These are phyloP conservation scores for Magnaporthales sp. DNA, from an alignment of 2,329 filamentous ascomycete genomes.

Conservation along the genomic window DNA sequence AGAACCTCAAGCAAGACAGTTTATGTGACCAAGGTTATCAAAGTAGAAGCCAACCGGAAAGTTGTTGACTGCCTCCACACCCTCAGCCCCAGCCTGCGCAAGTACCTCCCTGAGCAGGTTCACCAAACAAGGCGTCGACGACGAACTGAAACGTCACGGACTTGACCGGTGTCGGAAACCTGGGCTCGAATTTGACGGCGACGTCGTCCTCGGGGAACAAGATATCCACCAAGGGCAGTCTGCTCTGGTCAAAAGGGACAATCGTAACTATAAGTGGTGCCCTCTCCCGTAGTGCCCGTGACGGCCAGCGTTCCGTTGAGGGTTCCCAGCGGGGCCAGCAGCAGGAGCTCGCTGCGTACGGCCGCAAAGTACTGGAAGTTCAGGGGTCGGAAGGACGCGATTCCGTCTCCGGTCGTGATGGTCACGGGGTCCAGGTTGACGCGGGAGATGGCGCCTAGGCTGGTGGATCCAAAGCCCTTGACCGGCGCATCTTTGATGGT, in stretches of 20 bases:
- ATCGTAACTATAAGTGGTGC: background rate
- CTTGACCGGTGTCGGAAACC: background rate
- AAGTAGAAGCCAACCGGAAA: background rate
- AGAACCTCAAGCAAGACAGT: background rate
- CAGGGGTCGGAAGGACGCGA: background rate
- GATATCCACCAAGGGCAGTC: background rate
- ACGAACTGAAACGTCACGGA: background rate
- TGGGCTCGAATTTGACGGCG: background rate
- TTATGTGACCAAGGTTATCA: background rate
- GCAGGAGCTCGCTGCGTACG: background rate
- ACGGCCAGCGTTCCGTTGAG: background rate
- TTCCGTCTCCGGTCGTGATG: background rate
- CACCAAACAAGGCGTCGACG: background rate
- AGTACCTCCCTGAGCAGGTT: background rate
- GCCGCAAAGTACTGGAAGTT: background rate
- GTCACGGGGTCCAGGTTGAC: background rate
- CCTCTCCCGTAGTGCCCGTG: background rate
- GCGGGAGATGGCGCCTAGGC: background rate
- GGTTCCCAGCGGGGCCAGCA: background rate
- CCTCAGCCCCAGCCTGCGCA: background rate
- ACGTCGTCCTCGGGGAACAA: background rate
- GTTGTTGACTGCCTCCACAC: background rate
- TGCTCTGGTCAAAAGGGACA: background rate
- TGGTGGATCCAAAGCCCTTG: background rate
- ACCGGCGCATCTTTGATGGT: background rate